phyloP scores from a whole-genome alignment of 192 early-diverging fungal genomes.

The Pilobolus umbonatus region DNA sequence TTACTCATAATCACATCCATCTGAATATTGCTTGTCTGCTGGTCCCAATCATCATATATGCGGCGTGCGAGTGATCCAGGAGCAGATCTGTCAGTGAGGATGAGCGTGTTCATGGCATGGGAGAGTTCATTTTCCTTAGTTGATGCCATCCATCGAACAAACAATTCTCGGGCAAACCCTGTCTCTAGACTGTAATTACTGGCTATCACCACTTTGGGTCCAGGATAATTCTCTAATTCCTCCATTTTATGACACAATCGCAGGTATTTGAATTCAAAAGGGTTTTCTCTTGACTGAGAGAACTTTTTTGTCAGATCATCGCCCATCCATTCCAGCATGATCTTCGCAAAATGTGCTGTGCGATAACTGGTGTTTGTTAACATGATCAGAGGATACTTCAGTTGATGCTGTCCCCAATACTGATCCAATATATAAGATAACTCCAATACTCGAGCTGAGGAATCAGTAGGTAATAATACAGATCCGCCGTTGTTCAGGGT shows the following conservation, averaged over 20 bases:
- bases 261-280: slow-evolving; percentile 86
- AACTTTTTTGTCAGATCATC: slow-evolving; percentile 71
- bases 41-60: slow-evolving; percentile 65
- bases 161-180: slow-evolving; percentile 78
- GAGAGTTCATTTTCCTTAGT: not conserved
- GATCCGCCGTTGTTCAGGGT: slow-evolving; percentile 67
- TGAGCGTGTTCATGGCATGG: slow-evolving; percentile 52
- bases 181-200: slow-evolving; percentile 72
- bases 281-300: slow-evolving; percentile 66
- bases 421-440: slow-evolving; percentile 84
- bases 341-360: slow-evolving; percentile 79
- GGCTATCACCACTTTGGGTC: slow-evolving; percentile 83
- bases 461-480: slow-evolving; percentile 86
- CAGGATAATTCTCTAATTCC: slow-evolving; percentile 63
- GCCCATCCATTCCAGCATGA: slow-evolving; percentile 97
- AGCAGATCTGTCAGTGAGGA: slow-evolving; percentile 74
- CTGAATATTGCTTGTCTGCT: slow-evolving; percentile 33
- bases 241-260: slow-evolving; percentile 62
- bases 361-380: slow-evolving; percentile 71
- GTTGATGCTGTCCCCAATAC: slow-evolving; percentile 66
- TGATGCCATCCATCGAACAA: slow-evolving; percentile 63
- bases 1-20: slow-evolving; percentile 14
- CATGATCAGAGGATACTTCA: slow-evolving; percentile 68
- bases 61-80: slow-evolving; percentile 63
- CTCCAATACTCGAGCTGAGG: slow-evolving; percentile 86